Evolutionary conservation across 2,329 filamentous ascomycete species (phyloP), one percentile per base, ranked within the genome.

Genomic region (Ceratocystis cacaofunesta): DNA sequence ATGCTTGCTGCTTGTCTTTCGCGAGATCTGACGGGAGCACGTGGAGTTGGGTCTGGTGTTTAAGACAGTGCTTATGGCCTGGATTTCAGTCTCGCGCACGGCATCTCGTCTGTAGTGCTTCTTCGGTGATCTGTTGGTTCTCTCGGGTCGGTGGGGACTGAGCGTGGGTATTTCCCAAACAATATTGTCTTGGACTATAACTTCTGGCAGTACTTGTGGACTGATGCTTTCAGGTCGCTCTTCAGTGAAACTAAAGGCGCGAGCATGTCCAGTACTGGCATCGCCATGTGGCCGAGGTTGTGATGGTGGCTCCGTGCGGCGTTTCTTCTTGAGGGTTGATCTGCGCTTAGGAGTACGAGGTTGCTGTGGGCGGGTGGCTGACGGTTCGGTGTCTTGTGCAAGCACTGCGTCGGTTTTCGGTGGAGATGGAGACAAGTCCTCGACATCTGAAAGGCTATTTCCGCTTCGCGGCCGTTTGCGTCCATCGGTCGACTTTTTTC

Each of bases 81-180:
- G 89, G 72, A 96, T 91, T 75, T 96, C 90, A 68, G 89, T 89
- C 75, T 96, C 92, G 66, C 92, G 83, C 67, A 87, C 81, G 72
- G 85, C 83, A 68, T 95, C 89, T 30, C 66, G 57, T 32, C 62
- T 48, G 5, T 52, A 22, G 12, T 58, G 15, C 32, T 60, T 67
- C 30, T 65, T 67, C 10, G 62, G 57, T 10, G 46, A 36, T 36
- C 62, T 67, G 32, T 55, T 46, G 32, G 55, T 65, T 36, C 58
- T 64, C 41, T 67, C 64, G 4, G 65, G 61, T n/a, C 57, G 30
- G 5, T 41, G 66, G 12, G 66, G 66, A 43, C 66, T 67, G n/a
- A 67, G 60, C 17, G 66, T 65, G 12, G 66, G 65, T 50, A 48
- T 62, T 50, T 46, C 61, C 61, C 22, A 65, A 66, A 66, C 69